Base-by-base conservation (phyloP, 2,329 filamentous ascomycete genomes). In the Cordyceps farinosa region DNA sequence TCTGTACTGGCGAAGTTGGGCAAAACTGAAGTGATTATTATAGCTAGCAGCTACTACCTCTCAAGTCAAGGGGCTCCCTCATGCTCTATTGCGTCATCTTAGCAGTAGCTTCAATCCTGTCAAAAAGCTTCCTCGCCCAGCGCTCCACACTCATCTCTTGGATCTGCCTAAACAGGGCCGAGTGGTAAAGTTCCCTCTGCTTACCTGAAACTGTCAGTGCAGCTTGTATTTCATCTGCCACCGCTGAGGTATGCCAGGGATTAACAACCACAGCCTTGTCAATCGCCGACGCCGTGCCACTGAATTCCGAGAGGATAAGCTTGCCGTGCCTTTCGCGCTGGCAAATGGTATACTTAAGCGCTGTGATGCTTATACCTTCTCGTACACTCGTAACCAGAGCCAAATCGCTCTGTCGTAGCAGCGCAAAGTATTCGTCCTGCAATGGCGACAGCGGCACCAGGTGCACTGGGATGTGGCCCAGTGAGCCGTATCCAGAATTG, bases 341-440 rank as follows among this genome's bases (percentile, higher is more conserved):
- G 75, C 92, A 96, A 63, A 97, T 84, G 64, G 97, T 87, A 73
- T 97, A 98, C 77, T 98, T 94, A 69, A 98, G 80, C 73, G 92
- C 95, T 27, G 93, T 97, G 0, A 94, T 97, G 79, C 97, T 98
- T 92, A 97, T 97, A 64, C 94, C 94, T 75, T 98, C 94, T 64
- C 94, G 87, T 27, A 97, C 92, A 69, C 92, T 97, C 7, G 95
- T 97, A 75, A 98, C 97, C 57, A 98, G 82, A 5, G 92, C 94
- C 67, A 97, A 90, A 74, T 98, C 92, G 45, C 90, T 93, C 3
- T 91, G 87, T 27, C 94, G 88, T 61, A 98, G 83, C 22, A 98
- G 84, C 5, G 94, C 93, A 75, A 97, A 96, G 76, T 98, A 98
- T 76, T 97, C 93, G 69, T 92, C 90, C 67, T 89, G 90, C 53